Base-by-base conservation (phyloP, 2,329 filamentous ascomycete genomes). In the Zelopaecilomyces penicillatus region DNA sequence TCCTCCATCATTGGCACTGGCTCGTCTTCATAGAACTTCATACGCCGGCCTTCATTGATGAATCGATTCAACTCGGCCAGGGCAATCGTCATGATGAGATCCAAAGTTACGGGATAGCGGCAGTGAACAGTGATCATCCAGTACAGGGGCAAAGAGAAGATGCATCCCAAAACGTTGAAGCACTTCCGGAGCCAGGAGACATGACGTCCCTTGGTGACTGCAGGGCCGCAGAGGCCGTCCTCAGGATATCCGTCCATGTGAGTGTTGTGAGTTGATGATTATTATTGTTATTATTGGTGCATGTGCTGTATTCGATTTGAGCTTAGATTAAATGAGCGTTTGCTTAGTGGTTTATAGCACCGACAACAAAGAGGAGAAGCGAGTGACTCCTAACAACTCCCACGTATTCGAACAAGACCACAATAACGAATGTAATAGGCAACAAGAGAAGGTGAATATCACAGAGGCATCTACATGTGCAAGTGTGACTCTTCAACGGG, bases 61-160 rank as follows among this genome's bases (percentile, higher is more conserved):
- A 50, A 53, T 7, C 54, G 54, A 30, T 50, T 56, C 12, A 54
- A 44, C 43, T 56, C 54, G 1, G 54, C 44, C 10, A 56, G 45
- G 9, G 38, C 30, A 26, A 56, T 47, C 5, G 52, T 56, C 27
- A 53, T 38, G 43, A 54, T 41, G 36, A 53, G 41, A 41, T 56
- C 54, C 12, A 54, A 42, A 3, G 54, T 56, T 8, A 56, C 52
- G 3, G 54, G 54, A 39, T 46, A 56, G n/a, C 46, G 50, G 33
- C 52, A 53, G 30, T 51, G 44, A n/a, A 54, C 48, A 10, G 52
- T 50, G 35, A 49, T 37, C 4, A 47, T 12, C 49, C 49, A 53
- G 42, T 50, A 54, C 4, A 52, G 30, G 9, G 53, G 53, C 2
- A 54, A 41, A 5, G 39, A 47, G 6, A 51, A 26, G 10, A 55